Evolutionary conservation across 768 basidiomycete species (phyloP), one percentile per base, ranked within the genome.

Genomic region (Boletus huronensis): DNA sequence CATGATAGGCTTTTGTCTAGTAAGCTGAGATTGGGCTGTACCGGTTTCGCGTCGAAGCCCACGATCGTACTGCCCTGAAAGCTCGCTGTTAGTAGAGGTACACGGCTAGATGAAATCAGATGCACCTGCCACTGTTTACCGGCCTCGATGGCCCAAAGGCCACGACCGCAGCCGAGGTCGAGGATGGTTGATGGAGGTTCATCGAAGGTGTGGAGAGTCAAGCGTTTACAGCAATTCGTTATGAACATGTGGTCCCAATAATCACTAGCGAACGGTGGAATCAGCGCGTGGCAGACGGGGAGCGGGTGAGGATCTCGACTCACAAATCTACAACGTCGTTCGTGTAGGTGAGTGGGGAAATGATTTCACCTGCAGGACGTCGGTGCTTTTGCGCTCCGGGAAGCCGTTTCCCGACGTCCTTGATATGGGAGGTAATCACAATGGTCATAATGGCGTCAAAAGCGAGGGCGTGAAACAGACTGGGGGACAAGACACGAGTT

Each of bases 201-300:
- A 8, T 75, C 71, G 48, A 85, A 84, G 41, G 76, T 71, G 60
- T 82, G 77, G 54, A 83, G 74, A 0, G 87, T 83, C 31, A 85
- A 62, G 19, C 77, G 72, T 46, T 73, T 64, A 48, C 67, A 80
- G 58, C 74, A 83, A 50, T 65, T 76, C 34, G 71, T 71, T 58
- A 85, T 70, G 67, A 87, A 85, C 77, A 87, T 79, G 53, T 81
- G 77, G 62, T 88, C 81, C 87, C 87, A 90, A 43, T 81, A 81
- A 58, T 88, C 84, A 58, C 88, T 90, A 54, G 31, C 25, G 31
- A 48, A 31, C 16, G 42, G 58, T 9, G 23, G 5, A 13, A 29
- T 65, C 26, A 60, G 49, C 16, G 17, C 36, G n/a, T 19, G 6
- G 19, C 26, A 25, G 16, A 41, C 1, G 11, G 45, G 34, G 50